Conservation (phyloP, 1,139 yeast genomes). For the Saccharomycopsis hybrid region DNA sequence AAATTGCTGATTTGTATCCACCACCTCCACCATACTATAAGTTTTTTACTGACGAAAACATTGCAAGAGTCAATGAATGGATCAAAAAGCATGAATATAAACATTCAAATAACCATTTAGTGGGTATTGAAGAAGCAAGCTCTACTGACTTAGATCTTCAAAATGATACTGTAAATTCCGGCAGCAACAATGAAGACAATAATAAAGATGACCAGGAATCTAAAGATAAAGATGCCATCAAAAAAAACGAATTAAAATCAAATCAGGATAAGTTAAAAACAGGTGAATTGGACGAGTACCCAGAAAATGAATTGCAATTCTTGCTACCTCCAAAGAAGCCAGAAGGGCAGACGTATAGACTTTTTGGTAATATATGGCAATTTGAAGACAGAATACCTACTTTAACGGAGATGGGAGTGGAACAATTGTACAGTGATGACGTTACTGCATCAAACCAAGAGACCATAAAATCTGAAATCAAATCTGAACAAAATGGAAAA, state of each 20-base stretch:
- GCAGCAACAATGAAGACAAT: slow-evolving; percentile 18
- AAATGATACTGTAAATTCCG: too few species aligned
- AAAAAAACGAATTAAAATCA: neutral
- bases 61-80: slow-evolving; percentile 33
- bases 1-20: slow-evolving; percentile 61
- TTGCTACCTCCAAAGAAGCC: slow-evolving; percentile 67
- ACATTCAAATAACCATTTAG: neutral
- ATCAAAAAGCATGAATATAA: slow-evolving; percentile 19
- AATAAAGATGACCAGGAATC: slow-evolving; percentile 22
- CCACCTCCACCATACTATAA: slow-evolving; percentile 79
- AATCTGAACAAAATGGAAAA: slow-evolving; percentile 20
- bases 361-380: slow-evolving; percentile 81
- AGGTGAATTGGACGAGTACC: slow-evolving; percentile 11
- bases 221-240: neutral
- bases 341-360: slow-evolving; percentile 53
- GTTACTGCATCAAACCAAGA: too few species aligned
- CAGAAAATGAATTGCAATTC: slow-evolving; percentile 36
- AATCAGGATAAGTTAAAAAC: slow-evolving; percentile 12
- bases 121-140: slow-evolving; percentile 21
- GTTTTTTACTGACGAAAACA: slow-evolving; percentile 59
- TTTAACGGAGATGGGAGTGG: slow-evolving; percentile 60
- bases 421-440: slow-evolving; percentile 44
- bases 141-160: too few species aligned
- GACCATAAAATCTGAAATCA: slow-evolving; percentile 28
- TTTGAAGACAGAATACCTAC: slow-evolving; percentile 64